Evolutionary conservation across 371 early-diverging fungal species (phyloP), one percentile per base, ranked within the genome.

Genomic region (Syncephalastrum contaminatum): DNA sequence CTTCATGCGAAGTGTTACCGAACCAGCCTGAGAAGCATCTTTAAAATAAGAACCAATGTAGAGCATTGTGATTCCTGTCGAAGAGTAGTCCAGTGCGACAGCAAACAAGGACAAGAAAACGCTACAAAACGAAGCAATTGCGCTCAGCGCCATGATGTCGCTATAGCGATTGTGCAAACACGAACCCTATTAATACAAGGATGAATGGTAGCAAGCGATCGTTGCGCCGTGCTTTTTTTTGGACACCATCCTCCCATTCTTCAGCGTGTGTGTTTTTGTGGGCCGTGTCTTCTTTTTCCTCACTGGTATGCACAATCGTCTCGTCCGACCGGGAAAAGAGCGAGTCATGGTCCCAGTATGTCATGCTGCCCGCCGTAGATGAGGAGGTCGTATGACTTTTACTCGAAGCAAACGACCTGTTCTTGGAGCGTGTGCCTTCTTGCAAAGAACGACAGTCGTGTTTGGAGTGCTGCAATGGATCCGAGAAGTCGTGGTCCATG

Each of bases 11-110:
- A 30, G 36, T 8, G 36, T 44, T 44, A 21, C 45, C 45, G 19
- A 44, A 7, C 45, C 45, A 7, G 45, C 45, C 45, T 19, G 16
- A 21, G 45, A 44, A 44, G 45, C 45, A 12, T 44, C 45, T 16
- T 44, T 44, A 2, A 44, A 44, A 44, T 44, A 44, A 21, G 45
- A 44, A 44, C 19, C 45, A 44, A 44, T 44, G 13, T 44, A 21
- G 19, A 44, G 21, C 45, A 44, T 44, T 16, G 45, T 19, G 19
- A 44, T 19, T 16, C 19, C 45, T 21, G 45, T 44, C 19, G 45
- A 19, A 10, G 45, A 44, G 6, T 19, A 21, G 15, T 44, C 45
- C 4, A 44, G 21, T 8, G 45, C 45, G 6, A 44, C 45, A 19
- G 45, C 45, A 7, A 44, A 44, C 2, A 44, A 2, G n/a, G 45